These are phyloP conservation scores for Plasmodium gaboni DNA, from an alignment of 169 alveolate genomes.

Conservation along the genomic window DNA sequence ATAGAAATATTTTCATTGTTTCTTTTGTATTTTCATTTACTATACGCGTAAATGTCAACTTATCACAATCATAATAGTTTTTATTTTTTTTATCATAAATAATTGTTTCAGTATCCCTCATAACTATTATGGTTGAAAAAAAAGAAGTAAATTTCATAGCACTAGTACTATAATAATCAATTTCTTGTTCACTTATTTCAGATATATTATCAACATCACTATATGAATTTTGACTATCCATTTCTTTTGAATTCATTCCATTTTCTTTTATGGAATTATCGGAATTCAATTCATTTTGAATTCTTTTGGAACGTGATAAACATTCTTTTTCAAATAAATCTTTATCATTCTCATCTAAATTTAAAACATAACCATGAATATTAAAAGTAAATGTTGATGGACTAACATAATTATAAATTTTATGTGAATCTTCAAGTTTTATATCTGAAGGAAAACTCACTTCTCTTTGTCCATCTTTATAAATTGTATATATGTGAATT, in stretches of 20 bases:
- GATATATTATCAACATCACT: slow-evolving; percentile 48
- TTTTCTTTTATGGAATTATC: slow-evolving; percentile 7
- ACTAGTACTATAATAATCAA: slow-evolving; percentile 63
- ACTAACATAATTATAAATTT: slow-evolving; percentile 34
- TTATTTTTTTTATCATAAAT: slow-evolving; percentile 70
- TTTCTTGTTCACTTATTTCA: slow-evolving; percentile 25
- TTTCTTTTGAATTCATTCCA: slow-evolving; percentile 9
- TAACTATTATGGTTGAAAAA: slow-evolving; percentile 74
- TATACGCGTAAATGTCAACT: slow-evolving; percentile 69
- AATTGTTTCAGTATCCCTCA: slow-evolving; percentile 73
- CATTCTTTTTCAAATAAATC: slow-evolving; percentile 18
- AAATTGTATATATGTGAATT: slow-evolving; percentile 56
- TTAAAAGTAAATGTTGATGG: slow-evolving; percentile 75
- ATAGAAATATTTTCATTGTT: slow-evolving; percentile 50
- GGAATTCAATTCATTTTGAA: not conserved
- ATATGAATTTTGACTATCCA: slow-evolving; percentile 44
- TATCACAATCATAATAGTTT: slow-evolving; percentile 74
- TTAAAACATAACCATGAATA: slow-evolving; percentile 73
- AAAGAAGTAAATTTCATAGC: slow-evolving; percentile 74
- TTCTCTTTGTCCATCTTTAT: slow-evolving; percentile 70
- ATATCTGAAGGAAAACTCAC: slow-evolving; percentile 57
- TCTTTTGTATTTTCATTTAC: slow-evolving; percentile 59
- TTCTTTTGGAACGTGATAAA: not conserved
- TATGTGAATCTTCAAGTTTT: slow-evolving; percentile 34
- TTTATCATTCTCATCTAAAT: slow-evolving; percentile 53